Base-by-base conservation (phyloP, 768 basidiomycete species). In the Infundibulicybe gibba region DNA sequence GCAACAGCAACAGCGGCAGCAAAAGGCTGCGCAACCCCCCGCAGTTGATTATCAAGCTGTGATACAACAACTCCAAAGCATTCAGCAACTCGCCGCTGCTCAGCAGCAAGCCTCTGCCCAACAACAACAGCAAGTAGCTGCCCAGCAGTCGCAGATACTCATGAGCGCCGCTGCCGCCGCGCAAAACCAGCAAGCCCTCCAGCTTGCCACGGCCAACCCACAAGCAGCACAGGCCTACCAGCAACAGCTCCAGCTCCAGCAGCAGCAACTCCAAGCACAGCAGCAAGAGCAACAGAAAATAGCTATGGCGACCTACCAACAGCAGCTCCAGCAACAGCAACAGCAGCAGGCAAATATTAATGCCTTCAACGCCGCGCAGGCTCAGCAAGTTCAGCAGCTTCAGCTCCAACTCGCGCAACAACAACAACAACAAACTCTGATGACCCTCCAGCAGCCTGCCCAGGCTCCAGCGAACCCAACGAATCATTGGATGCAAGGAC, bases 1-100 rank as follows among this genome's bases (percentile, higher is more conserved):
- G 21, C 53, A 58, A 14, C 64, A 65, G 46, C 67, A 66, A 39
- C 59, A 61, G 42, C 35, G 47, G 13, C 51, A 62, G 14, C 53
- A 55, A 38, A 43, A 32, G 38, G 41, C 34, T 5, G 25, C 45
- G 25, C 11, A 41, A 2, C 3, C n/a, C 1, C 52, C 45, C 16
- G 32, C 44, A 40, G 50, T 58, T 6, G 48, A 60, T 44, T 60
- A 60, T 46, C 44, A 44, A 34, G 49, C 37, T 32, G 41, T 60
- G 39, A 58, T 60, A 15, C 17, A 33, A 5, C 55, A 58, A 44
- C 19, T 60, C 41, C 50, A 45, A 52, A 43, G 45, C 19, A 52
- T 57, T 10, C 55, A 56, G 50, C 42, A 32, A 43, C 35, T 40
- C 15, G 52, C 54, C 13, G 40, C 47, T 15, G 45, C 42, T 3